phyloP scores from a whole-genome alignment of 108 stramenopile genomes.

The Skeletonema marinoi region DNA sequence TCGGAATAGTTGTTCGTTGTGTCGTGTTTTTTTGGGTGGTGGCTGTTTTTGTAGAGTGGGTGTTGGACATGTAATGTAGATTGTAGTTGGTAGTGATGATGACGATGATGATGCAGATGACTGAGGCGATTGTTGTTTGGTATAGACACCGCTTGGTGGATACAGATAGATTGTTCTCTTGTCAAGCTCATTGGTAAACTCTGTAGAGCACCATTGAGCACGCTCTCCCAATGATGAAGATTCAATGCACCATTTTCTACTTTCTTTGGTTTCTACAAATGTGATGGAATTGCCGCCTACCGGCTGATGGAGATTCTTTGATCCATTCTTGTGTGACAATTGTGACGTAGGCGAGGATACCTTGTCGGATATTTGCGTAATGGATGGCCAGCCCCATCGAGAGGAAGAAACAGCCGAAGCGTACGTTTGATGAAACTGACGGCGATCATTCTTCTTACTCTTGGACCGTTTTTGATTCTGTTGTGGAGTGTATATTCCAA shows the following conservation, averaged over 20 bases:
- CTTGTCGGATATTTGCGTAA: slow-evolving; percentile 28
- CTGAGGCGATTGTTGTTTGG: not conserved
- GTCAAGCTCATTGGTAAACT: not conserved
- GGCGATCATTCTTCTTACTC: not conserved
- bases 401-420: not conserved
- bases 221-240: not conserved
- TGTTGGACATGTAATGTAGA: slow-evolving; percentile 27
- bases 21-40: not conserved
- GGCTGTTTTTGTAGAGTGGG: not conserved
- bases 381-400: slow-evolving; percentile 35
- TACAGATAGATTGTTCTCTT: slow-evolving; percentile 10
- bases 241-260: slow-evolving; percentile 18
- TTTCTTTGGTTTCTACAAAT: slow-evolving; percentile 10
- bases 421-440: slow-evolving; percentile 23
- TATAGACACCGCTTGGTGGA: slow-evolving; percentile 32
- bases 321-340: not conserved
- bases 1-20: slow-evolving; percentile 26
- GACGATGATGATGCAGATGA: not conserved
- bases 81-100: not conserved
- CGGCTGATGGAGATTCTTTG: not conserved
- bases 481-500: slow-evolving; percentile 37
- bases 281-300: slow-evolving; percentile 10
- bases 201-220: slow-evolving; percentile 24
- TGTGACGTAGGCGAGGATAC: slow-evolving; percentile 25
- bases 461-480: slow-evolving; percentile 17